These are phyloP conservation scores for Mycocentrospora acerina DNA, from an alignment of 2,329 filamentous ascomycete species.

Conservation along the genomic window DNA sequence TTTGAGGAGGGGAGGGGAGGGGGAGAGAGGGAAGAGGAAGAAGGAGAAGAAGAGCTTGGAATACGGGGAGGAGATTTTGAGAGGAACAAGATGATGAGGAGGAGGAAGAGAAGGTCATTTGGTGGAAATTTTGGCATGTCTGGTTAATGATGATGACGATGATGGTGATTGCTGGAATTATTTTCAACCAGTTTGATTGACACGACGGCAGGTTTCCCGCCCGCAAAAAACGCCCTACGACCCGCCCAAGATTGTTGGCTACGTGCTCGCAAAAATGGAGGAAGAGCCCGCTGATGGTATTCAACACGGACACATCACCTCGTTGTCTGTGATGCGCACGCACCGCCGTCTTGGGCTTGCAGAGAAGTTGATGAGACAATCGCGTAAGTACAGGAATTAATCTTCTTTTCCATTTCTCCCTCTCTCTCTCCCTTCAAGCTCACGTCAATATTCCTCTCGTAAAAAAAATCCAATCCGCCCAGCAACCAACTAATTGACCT, in stretches of 20 bases:
- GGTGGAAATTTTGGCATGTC: no score
- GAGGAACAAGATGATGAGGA: not conserved
- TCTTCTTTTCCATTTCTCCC: not conserved
- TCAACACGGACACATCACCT: conserved; percentile 94
- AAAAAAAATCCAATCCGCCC: not conserved
- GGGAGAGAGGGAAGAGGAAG: not conserved
- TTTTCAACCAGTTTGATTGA: not conserved
- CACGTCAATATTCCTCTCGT: not conserved
- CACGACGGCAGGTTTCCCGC: conserved; percentile 60
- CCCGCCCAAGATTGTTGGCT: conserved; percentile 96
- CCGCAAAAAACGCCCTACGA: conserved; percentile 77
- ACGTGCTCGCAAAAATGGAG: conserved; percentile 99
- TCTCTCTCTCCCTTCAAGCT: not conserved
- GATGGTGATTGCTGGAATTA: no score
- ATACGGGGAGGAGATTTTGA: no score
- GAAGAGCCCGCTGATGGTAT: conserved; percentile 91
- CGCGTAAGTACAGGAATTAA: conserved; percentile 67
- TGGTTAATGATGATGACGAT: no score
- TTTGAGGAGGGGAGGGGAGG: not conserved
- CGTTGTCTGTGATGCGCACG: conserved; percentile 92
- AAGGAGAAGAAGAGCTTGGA: not conserved
- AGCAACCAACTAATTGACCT: not conserved
- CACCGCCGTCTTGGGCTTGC: conserved; percentile 88
- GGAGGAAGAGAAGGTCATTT: no score
- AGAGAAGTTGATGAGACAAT: conserved; percentile 96